Evolutionary conservation across 2,329 filamentous ascomycete genomes (phyloP), one percentile per base, ranked within the genome.

Genomic region (Aphanocladium album): DNA sequence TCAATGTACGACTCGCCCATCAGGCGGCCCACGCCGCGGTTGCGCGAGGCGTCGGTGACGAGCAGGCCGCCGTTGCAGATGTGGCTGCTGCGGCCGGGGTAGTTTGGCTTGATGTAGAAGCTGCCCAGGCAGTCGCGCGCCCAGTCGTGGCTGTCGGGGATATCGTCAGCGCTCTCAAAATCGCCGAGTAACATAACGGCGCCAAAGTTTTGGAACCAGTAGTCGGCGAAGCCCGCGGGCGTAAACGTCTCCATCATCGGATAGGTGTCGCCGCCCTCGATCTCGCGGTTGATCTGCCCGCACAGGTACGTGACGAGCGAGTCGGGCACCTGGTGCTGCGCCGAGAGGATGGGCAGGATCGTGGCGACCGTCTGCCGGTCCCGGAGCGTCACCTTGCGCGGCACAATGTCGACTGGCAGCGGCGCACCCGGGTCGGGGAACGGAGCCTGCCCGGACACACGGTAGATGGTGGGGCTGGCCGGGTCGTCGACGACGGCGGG

Each of bases 101-200:
- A 96, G 74, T 96, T 96, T 52, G 92, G 91, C 77, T 95, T 93
- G 80, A 96, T 90, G 76, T 95, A 96, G 76, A 96, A 96, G 76
- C 90, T 96, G 61, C 92, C 92, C 47, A 96, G 78, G 68, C 91
- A 96, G 68, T 89, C 82, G 69, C 87, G 87, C 65, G 86, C 83
- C 91, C 92, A 96, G 74, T 93, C 89, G 65, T 80, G 79, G 73
- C 81, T 74, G 75, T 86, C 75, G 67, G 80, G 68, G 62, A 83
- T 74, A 60, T 88, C 85, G 59, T 85, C 81, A 27, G 83, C 77
- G 60, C 80, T 81, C 56, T 85, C 83, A 61, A 93, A 85, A 68
- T 88, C 85, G 60, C 92, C 91, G 46, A 95, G 79, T 23, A 96
- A 79, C 90, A 96, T 95, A 71, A 96, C 86, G 53, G 90, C 91